Percentiles rank a stretch among this genome's conserved stretches.
Evolutionary conservation across 345 rosid species (phyloP).

Genomic region (Dimocarpus longan): DNA sequence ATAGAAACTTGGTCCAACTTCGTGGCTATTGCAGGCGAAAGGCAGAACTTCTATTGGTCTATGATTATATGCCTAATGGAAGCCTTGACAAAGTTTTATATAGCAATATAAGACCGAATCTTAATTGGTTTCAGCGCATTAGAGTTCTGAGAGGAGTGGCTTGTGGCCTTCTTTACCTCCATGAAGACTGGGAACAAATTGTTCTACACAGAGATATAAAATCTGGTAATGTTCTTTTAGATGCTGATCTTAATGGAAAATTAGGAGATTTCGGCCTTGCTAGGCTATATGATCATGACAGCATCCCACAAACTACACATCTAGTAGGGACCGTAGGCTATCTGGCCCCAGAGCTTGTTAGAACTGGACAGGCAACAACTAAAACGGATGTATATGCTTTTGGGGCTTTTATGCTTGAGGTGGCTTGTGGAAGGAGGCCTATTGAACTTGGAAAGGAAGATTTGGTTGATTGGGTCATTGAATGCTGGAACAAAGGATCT

Average conservation of each 20-base stretch:
- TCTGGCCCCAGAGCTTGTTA: conserved; percentile 39
- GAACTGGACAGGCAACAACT: conserved; percentile 37
- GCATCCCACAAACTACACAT: conserved; percentile 40
- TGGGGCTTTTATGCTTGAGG: conserved; percentile 52
- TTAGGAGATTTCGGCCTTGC: conserved; percentile 59
- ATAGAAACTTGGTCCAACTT: conserved; percentile 56
- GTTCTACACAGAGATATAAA: conserved; percentile 54
- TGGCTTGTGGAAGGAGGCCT: conserved; percentile 53
- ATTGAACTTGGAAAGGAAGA: conserved; percentile 30
- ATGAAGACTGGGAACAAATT: conserved; percentile 48
- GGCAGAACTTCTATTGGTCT: conserved; percentile 56
- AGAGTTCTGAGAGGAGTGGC: conserved; percentile 47
- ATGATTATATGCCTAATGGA: conserved; percentile 66
- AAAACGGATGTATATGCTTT: conserved; percentile 44
- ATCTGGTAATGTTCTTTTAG: conserved; percentile 47
- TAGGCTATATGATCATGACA: conserved; percentile 41
- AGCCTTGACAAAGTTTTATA: conserved; percentile 53
- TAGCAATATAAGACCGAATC: conserved; percentile 30
- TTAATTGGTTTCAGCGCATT: conserved; percentile 44
- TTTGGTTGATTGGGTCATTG: conserved; percentile 41
- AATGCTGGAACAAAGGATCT: conserved; percentile 37
- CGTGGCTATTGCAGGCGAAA: conserved; percentile 59
- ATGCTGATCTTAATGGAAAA: conserved; percentile 37
- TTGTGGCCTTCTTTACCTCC: conserved; percentile 47
- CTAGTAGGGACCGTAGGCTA: conserved; percentile 54